phyloP scores from a whole-genome alignment of 805 yeast species.

The Candida saitoana region DNA sequence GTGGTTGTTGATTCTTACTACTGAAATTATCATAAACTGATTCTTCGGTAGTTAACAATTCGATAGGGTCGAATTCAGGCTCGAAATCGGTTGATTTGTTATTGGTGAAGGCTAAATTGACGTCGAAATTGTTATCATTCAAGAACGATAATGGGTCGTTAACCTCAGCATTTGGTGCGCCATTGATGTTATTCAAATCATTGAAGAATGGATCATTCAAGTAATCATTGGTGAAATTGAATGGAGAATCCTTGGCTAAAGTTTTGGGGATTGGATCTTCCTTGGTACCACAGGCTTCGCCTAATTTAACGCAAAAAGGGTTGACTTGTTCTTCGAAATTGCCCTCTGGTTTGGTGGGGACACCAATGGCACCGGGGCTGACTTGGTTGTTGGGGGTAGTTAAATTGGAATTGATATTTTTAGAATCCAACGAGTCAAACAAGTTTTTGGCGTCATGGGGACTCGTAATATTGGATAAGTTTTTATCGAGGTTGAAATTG shows the following conservation, averaged over 20 bases:
- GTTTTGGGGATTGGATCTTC: constrained; percentile 59
- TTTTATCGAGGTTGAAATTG: constrained; percentile 14
- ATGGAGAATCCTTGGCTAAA: constrained; percentile 15
- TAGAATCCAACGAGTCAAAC: constrained; percentile 8
- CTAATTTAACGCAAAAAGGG: constrained; percentile 71
- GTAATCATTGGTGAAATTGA: constrained; percentile 11
- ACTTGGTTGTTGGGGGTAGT: neutral
- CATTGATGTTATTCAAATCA: constrained; percentile 3
- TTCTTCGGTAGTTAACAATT: constrained; percentile 50
- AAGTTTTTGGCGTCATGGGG: constrained; percentile 14
- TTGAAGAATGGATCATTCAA: constrained; percentile 17
- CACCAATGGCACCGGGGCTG: neutral
- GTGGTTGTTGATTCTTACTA: neutral
- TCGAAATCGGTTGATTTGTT: constrained; percentile 1
- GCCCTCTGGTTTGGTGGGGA: neutral
- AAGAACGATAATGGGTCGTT: constrained; percentile 46
- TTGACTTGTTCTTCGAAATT: constrained; percentile 64
- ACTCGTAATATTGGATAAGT: constrained; percentile 19
- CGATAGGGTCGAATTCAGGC: constrained; percentile 33
- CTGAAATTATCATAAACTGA: constrained; percentile 42
- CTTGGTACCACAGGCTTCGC: constrained; percentile 79
- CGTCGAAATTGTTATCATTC: constrained; percentile 49
- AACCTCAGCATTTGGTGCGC: constrained; percentile 9
- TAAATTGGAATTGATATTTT: neutral
- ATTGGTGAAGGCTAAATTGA: constrained; percentile 47